These are phyloP conservation scores for Sclerotinia spermophila DNA, from an alignment of 2,329 filamentous ascomycete genomes.

Conservation along the genomic window DNA sequence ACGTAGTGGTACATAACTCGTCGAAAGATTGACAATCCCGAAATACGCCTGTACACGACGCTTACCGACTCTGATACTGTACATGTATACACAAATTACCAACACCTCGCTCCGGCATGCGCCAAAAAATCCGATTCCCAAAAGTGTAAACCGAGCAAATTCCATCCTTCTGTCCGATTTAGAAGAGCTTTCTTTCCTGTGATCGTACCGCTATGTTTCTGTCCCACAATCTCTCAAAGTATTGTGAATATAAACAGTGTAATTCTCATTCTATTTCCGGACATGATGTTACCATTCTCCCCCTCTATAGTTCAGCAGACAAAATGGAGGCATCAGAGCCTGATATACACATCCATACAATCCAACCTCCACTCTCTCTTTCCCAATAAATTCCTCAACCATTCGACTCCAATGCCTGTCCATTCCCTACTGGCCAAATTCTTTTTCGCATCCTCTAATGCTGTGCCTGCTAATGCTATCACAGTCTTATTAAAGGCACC, in stretches of 20 bases:
- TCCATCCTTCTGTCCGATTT: not conserved
- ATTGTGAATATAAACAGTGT: not conserved
- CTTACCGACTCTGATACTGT: not conserved
- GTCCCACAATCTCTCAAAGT: not conserved
- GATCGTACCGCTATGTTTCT: not conserved
- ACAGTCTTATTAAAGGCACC: conserved; percentile 64
- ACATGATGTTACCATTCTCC: not conserved
- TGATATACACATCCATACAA: conserved; percentile 83
- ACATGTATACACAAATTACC: not conserved
- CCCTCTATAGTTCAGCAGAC: not conserved
- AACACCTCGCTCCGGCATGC: conserved; percentile 8
- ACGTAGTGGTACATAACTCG: not conserved
- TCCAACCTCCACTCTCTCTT: conserved; percentile 86
- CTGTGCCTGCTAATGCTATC: conserved; percentile 62
- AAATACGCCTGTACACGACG: not conserved
- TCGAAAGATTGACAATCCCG: not conserved
- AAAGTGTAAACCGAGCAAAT: not conserved
- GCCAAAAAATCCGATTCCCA: conserved; percentile 1
- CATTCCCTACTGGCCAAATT: conserved; percentile 56
- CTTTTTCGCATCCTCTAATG: conserved; percentile 56
- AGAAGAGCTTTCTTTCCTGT: not conserved
- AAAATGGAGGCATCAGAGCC: conserved; percentile 49
- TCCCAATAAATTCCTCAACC: conserved; percentile 77
- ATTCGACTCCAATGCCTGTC: conserved; percentile 78
- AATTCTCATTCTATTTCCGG: not conserved